Evolutionary conservation across 768 basidiomycete species (phyloP), one percentile per base, ranked within the genome.

Genomic region (Rhodosporidiobolus sp.): DNA sequence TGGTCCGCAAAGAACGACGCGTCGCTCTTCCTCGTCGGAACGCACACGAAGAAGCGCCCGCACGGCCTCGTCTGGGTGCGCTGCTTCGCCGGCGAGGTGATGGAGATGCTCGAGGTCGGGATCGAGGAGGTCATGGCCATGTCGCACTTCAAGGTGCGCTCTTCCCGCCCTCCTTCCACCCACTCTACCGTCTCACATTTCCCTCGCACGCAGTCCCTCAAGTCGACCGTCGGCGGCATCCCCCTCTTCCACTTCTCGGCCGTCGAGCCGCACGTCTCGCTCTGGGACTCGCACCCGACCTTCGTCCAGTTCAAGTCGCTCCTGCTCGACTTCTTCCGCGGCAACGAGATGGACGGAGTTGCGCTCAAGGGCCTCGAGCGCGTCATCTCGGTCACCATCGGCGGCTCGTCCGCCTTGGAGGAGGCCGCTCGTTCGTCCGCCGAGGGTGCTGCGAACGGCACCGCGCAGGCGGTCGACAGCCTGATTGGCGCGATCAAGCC

Each of bases 21-120:
- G 5, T 89, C 89, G 4, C 84, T 98, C 79, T 96, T 97, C 79
- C 82, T 95, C 20, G 83, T 96, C 46, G 96, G 93, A 2, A 89
- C 94, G 78, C 92, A 89, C 78, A 91, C 89, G 35, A 99, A 99
- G 83, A 99, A 99, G 80, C 84, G 94, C 63, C 96, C 95, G 14
- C 85, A 97, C 77, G 88, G 90, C 34, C 81, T 99, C 72, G 87
- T 89, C 0, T 87, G 97, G 78, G 90, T 88, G 11, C 83, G 96
- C 66, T 94, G 89, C 86, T 98, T 88, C 75, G 90, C 96, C 74
- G 85, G 87, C 53, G 84, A 87, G 78, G 86, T 97, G 48, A 83
- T 98, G 78, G 96, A 99, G 81, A 95, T 97, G 92, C 86, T 92
- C 69, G 96, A 98, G 82, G 83, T 96, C 16, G 94, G 95, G 1